Evolutionary conservation across 2,329 filamentous ascomycete genomes (phyloP), one percentile per base, ranked within the genome.

Genomic region (Trichoderma asperellum): DNA sequence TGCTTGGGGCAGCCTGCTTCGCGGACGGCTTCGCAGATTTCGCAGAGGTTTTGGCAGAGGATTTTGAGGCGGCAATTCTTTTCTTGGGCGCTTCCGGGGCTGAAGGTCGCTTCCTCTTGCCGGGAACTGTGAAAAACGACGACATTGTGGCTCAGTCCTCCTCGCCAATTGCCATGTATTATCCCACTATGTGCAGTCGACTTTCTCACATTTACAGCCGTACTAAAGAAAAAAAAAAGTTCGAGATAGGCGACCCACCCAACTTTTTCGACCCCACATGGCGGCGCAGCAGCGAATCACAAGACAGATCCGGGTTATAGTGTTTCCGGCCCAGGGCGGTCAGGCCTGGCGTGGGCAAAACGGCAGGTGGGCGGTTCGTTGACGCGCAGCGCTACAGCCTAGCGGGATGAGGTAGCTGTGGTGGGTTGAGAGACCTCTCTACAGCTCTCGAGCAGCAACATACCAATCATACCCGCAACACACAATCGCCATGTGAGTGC

Each of bases 111-210:
- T 98, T 98, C 75, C 96, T 87, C 86, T 98, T 98, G 52, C 92
- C 91, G 6, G 96, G 94, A 49, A 91, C 84, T 63, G 94, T 97
- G 82, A 99, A 99, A 82, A 98, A 99, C 49, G 94, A 97, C 76
- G 95, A 97, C 94, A 97, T 96, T 73, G 73, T 83, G 74, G 75
- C n/a, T 74, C 69, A 62, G 55, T 64, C 43, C 43, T 47, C 40
- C 60, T 58, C 40, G 68, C 55, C 61, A 47, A 27, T 43, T 29
- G 56, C 43, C 49, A 53, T 57, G 32, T 61, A 66, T n/a, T 72
- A 68, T 71, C 73, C 73, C 75, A 70, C 67, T 74, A 76, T 71
- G 70, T 60, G 71, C 72, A 69, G 71, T 76, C 73, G 75, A 74
- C 75, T 75, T 77, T 74, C 74, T 57, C 40, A 12, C 68, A 73